phyloP scores from a whole-genome alignment of 2,329 filamentous ascomycete genomes.

The Cryoendolithus antarcticus region DNA sequence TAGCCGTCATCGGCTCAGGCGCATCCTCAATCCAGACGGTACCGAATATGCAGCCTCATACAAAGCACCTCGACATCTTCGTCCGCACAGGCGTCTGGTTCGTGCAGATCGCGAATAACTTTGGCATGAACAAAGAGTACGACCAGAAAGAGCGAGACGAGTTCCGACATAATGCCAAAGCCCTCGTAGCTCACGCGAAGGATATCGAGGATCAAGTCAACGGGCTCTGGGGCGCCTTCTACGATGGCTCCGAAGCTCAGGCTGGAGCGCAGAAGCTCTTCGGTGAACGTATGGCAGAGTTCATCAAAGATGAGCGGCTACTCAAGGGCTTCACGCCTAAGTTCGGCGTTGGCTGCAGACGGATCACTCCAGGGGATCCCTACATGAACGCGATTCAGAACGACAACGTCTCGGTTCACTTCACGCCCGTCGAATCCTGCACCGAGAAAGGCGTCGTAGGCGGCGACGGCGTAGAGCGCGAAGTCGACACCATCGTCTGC shows the following conservation, averaged over 20 bases:
- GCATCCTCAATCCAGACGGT: conserved; percentile 35
- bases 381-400: conserved; percentile 41
- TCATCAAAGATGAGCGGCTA: conserved; percentile 39
- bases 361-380: conserved; percentile 38
- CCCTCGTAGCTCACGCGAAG: conserved; percentile 33
- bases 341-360: conserved; percentile 33
- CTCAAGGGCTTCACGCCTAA: conserved; percentile 36
- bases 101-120: conserved; percentile 34
- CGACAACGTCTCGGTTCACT: conserved; percentile 39
- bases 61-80: conserved; percentile 35
- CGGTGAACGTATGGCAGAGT: conserved; percentile 34
- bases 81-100: conserved; percentile 36
- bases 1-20: conserved; percentile 35
- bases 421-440: conserved; percentile 33
- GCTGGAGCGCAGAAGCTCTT: conserved; percentile 27
- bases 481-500: conserved; percentile 33
- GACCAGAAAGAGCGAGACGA: conserved; percentile 28
- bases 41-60: conserved; percentile 34
- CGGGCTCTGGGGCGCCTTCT: conserved; percentile 35
- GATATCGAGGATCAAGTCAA: conserved; percentile 37
- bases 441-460: conserved; percentile 36
- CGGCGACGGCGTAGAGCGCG: conserved; percentile 28
- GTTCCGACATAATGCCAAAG: conserved; percentile 31
- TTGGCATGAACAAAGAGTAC: conserved; percentile 34
- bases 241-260: conserved; percentile 30